phyloP scores from a whole-genome alignment of 768 basidiomycete species.

The Tubosaeta sp. region DNA sequence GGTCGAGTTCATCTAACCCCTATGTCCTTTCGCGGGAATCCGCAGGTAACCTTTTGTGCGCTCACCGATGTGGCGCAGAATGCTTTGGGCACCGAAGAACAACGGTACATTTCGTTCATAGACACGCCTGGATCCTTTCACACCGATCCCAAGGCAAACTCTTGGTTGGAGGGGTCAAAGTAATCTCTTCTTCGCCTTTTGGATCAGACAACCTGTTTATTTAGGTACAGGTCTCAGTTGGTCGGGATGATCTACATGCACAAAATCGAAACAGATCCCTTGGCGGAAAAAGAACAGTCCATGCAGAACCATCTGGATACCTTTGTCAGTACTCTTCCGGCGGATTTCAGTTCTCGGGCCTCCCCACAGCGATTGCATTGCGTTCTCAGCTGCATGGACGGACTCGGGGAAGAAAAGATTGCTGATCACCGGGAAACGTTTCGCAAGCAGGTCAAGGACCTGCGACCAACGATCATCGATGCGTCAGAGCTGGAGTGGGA shows the following conservation, averaged over 20 bases:
- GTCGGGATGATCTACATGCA: constrained; percentile 16
- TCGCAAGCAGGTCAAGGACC: not conserved
- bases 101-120: constrained; percentile 14
- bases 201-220: not conserved
- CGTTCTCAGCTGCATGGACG: constrained; percentile 5
- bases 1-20: too few relatives aligned
- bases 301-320: constrained; percentile 6
- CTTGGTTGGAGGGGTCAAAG: constrained; percentile 9
- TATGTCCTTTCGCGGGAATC: too few relatives aligned
- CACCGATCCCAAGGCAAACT: not conserved
- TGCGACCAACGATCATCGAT: not conserved
- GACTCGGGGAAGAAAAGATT: fast-evolving
- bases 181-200: not conserved
- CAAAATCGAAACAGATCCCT: constrained; percentile 3
- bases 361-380: too few relatives aligned
- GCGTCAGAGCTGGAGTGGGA: not conserved
- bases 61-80: too few relatives aligned
- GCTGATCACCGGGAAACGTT: not conserved
- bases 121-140: constrained; percentile 21
- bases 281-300: fast-evolving
- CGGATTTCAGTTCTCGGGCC: not conserved
- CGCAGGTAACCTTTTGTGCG: too few relatives aligned
- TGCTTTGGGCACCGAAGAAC: not conserved
- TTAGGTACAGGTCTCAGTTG: constrained; percentile 6
- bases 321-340: constrained; percentile 7